These are phyloP conservation scores for Quercus phellos DNA, from an alignment of 331 rosid genomes.

Conservation along the genomic window DNA sequence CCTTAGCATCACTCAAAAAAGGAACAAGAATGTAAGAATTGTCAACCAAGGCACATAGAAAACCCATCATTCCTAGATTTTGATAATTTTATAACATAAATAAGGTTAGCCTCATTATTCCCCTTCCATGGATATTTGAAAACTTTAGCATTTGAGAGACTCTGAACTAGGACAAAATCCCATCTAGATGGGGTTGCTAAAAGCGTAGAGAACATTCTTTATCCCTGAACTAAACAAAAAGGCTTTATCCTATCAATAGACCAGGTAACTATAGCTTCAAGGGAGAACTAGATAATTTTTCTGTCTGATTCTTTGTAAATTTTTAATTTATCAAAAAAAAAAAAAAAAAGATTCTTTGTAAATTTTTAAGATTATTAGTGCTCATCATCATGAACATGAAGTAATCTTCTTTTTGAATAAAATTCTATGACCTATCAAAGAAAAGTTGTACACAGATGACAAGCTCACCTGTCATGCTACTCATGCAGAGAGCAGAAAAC, in stretches of 20 bases:
- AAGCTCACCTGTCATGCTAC: neutral
- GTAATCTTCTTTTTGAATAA: no score
- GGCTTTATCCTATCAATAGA: neutral
- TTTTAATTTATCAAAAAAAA: no score
- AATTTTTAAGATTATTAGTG: no score
- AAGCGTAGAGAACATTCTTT: neutral
- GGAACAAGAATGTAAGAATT: neutral
- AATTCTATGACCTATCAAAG: no score
- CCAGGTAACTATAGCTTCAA: neutral
- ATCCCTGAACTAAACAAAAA: neutral
- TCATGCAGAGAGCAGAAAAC: neutral
- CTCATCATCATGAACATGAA: no score
- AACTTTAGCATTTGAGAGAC: neutral
- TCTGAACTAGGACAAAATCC: neutral
- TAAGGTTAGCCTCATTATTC: neutral
- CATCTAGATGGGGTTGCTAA: neutral
- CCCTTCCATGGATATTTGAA: neutral
- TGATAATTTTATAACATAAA: neutral
- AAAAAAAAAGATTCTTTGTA: no score
- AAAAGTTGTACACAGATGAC: neutral
- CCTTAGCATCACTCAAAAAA: no score
- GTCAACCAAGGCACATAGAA: neutral
- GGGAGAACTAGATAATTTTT: neutral
- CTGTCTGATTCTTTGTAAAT: no score
- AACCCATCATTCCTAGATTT: neutral